Percentiles rank a stretch among this genome's conserved stretches.
phyloP scores from a whole-genome alignment of 345 rosid genomes.

The Streptanthus diversifolius region DNA sequence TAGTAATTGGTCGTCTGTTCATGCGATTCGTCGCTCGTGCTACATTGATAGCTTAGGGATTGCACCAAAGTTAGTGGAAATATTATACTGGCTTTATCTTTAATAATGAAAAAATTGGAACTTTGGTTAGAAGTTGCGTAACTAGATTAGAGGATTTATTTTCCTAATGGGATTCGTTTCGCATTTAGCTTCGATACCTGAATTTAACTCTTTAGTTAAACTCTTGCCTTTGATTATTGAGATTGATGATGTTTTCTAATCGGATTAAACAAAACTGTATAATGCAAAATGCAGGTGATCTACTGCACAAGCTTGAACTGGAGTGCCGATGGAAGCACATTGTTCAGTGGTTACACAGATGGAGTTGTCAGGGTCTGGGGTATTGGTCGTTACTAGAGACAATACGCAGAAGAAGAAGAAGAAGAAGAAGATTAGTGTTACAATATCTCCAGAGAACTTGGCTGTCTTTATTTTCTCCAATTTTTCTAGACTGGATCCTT shows the following conservation, averaged over 20 bases:
- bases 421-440: neutral
- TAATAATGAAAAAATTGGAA: neutral
- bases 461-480: slow-evolving; percentile 9
- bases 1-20: neutral
- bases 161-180: too few species aligned
- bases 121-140: neutral
- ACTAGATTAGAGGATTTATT: too few species aligned
- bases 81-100: neutral
- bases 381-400: slow-evolving; percentile 55
- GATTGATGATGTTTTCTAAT: neutral
- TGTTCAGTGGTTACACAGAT: slow-evolving; percentile 85
- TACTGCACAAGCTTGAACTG: slow-evolving; percentile 84
- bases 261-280: neutral
- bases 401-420: neutral
- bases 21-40: neutral
- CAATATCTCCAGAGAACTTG: neutral
- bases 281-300: slow-evolving; percentile 48
- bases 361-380: slow-evolving; percentile 94
- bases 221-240: neutral
- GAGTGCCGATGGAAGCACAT: slow-evolving; percentile 84
- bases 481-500: slow-evolving; percentile 19
- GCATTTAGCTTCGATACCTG: too few species aligned
- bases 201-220: too few species aligned
- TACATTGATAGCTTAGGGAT: neutral
- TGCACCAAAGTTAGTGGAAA: neutral